Base-by-base conservation (phyloP, 345 rosid species). In the Pseudoturritis turrita region DNA sequence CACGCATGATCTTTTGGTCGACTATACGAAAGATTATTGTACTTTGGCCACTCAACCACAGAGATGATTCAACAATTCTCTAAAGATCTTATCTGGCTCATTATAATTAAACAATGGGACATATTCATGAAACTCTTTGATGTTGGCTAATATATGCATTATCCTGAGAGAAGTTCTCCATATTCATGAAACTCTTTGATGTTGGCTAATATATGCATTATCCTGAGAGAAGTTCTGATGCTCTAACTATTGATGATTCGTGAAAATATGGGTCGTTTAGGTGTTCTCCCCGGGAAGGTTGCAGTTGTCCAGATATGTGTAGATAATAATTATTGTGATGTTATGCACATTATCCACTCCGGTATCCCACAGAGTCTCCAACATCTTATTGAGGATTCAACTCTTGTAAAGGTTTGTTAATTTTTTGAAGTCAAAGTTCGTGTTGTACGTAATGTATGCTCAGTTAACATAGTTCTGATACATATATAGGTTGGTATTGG, bases 261-360 rank as follows among this genome's bases (percentile, higher is more conserved):
- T 43, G 47, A 35, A 44, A 36, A 44, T 31, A 50, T 50, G 41
- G 39, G 6, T 61, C 37, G 39, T 65, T 60, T 74, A 93, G 96
- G 98, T 73, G 81, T 51, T 74, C 73, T 79, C 57, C 84, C 86
- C 6, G 78, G 94, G 51, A 90, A 85, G 74, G 83, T 81, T 43
- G 97, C 97, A 28, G 84, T 87, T 43, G 81, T 91, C 83, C 98
- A 91, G 81, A 72, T 94, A 78, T 94, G 96, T 62, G 73, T 73
- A 18, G 88, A 82, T 57, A 62, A 46, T 54, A 72, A 66, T 75
- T 70, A 77, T 74, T 91, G 96, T 77, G 69, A 88, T 75, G 96
- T 87, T 65, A 82, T 94, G 95, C 97, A 94, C 70, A 82, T 89
- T 50, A 26, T 84, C 55, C 95, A 89, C 78, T 89, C 97, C 28